A percentile compares a stretch with the other conserved stretches of the same genome.
Evolutionary conservation across 306 rosid genomes (phyloP).

Genomic region (Arachis hypogaea): DNA sequence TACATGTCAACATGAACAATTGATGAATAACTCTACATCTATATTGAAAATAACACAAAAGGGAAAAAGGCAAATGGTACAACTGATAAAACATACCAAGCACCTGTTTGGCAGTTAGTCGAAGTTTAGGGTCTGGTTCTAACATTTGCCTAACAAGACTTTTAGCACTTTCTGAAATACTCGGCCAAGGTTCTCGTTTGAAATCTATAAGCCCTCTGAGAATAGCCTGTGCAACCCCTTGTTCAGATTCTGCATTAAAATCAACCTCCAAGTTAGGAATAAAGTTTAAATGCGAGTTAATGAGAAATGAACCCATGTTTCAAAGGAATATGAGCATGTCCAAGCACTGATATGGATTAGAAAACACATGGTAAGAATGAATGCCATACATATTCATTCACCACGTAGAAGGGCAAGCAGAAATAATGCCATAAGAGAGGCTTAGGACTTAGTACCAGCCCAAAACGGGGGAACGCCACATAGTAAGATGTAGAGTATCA

Average conservation of each 20-base stretch:
- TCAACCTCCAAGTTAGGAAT: slow-evolving; percentile 44
- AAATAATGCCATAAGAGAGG: slow-evolving; percentile 10
- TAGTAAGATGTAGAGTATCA: slow-evolving; percentile 87
- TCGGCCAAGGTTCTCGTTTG: slow-evolving; percentile 98
- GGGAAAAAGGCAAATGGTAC: slow-evolving; percentile 25
- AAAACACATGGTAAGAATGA: slow-evolving; percentile 12
- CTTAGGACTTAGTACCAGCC: slow-evolving; percentile 69
- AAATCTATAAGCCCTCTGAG: slow-evolving; percentile 96
- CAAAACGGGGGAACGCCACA: slow-evolving; percentile 97
- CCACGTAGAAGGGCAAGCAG: background rate
- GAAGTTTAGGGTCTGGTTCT: slow-evolving; percentile 98
- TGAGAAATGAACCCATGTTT: background rate
- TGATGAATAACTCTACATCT: background rate
- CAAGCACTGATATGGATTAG: background rate
- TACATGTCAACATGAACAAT: background rate
- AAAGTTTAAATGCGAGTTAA: background rate
- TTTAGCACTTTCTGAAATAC: slow-evolving; percentile 92
- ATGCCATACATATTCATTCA: background rate
- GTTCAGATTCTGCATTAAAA: slow-evolving; percentile 88
- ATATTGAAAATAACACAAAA: background rate
- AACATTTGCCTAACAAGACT: slow-evolving; percentile 94
- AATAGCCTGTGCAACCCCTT: slow-evolving; percentile 91
- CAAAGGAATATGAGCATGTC: background rate
- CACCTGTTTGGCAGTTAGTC: slow-evolving; percentile 97
- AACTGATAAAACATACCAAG: slow-evolving; percentile 71